phyloP scores from a whole-genome alignment of 2,329 filamentous ascomycete species.

The Endocalyx cinctus region DNA sequence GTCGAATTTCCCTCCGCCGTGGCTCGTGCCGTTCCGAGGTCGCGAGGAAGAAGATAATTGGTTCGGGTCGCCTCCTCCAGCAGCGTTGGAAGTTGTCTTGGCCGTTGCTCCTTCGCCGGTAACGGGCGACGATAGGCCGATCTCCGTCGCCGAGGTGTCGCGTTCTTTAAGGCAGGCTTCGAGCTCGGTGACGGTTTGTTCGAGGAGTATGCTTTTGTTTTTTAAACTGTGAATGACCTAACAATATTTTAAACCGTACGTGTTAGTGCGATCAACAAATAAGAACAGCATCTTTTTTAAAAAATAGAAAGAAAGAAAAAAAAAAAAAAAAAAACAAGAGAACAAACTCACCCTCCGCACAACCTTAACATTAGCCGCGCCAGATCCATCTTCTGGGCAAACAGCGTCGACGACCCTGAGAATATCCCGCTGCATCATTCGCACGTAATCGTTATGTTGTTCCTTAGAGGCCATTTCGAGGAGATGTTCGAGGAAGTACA shows the following conservation, averaged over 20 bases:
- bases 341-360: constrained; percentile 73
- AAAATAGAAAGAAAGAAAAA: no score
- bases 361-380: constrained; percentile 90
- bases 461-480: constrained; percentile 79
- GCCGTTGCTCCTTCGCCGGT: constrained; percentile 33
- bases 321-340: no score
- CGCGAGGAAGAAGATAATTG: no score
- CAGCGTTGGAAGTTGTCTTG: neutral
- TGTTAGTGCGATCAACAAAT: no score
- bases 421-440: constrained; percentile 94
- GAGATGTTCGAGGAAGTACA: constrained; percentile 97
- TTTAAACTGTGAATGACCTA: constrained; percentile 69
- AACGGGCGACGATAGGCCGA: constrained; percentile 46
- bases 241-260: no score
- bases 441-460: constrained; percentile 73
- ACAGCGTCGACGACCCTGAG: constrained; percentile 88
- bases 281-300: no score
- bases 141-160: constrained; percentile 58
- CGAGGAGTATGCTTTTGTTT: constrained; percentile 66
- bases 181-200: constrained; percentile 71
- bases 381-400: constrained; percentile 78
- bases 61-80: constrained; percentile 31
- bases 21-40: neutral
- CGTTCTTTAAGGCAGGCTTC: constrained; percentile 79
- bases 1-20: constrained; percentile 60